Evolutionary conservation across 139 green algal genomes (phyloP), one percentile per base, ranked within the genome.

Genomic region (Chlorella ohadii): DNA sequence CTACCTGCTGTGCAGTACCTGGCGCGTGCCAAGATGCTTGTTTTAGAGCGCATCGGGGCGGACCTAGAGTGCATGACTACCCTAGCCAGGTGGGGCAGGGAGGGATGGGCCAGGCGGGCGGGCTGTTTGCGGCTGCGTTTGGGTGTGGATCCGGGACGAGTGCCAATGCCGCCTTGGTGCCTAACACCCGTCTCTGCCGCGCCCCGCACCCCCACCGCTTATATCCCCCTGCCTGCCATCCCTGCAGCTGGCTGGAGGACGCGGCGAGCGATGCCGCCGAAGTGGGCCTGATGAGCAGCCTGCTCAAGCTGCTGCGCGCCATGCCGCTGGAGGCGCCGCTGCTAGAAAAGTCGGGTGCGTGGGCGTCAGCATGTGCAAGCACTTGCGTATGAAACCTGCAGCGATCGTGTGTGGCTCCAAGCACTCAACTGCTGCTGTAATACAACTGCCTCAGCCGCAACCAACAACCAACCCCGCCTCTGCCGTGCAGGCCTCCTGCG

Each of bases 181-280:
- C n/a, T n/a, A n/a, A n/a, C n/a, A n/a, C n/a, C n/a, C n/a, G n/a
- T n/a, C n/a, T n/a, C n/a, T n/a, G n/a, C n/a, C n/a, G n/a, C n/a
- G n/a, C n/a, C n/a, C n/a, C n/a, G n/a, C n/a, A n/a, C n/a, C n/a
- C n/a, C n/a, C n/a, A n/a, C n/a, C n/a, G n/a, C n/a, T n/a, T n/a
- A n/a, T n/a, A n/a, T n/a, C n/a, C 44, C 9, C 44, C 44, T 51
- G 44, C 44, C 44, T 51, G 7, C 9, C 44, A n/a, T n/a, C 9
- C 44, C 12, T 38, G 59, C 55, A 84, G 74, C 25, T 89, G 86
- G 86, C 72, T 89, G 65, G 61, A 78, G 17, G 86, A 76, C 13
- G 38, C 73, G 36, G 73, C 47, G 1, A 27, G 56, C 9, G 72
- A 86, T 22, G 41, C 36, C 9, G 15, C 33, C 4, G 68, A 85